Evolutionary conservation across 139 green algal genomes (phyloP), one percentile per base, ranked within the genome.

Genomic region (Chlorella sp.): DNA sequence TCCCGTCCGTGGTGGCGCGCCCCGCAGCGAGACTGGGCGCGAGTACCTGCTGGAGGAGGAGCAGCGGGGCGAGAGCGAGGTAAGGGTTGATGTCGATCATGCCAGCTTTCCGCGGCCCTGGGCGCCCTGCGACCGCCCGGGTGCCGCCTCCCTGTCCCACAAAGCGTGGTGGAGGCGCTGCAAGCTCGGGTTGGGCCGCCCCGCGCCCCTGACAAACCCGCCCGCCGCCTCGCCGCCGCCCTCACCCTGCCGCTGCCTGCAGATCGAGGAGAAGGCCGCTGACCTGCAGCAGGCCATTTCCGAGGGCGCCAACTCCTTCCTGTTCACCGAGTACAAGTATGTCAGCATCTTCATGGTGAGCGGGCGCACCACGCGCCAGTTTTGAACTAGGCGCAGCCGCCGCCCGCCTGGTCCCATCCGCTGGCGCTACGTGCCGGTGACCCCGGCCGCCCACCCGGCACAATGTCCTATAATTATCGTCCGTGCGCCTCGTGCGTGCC

Each of bases 271-370:
- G 74, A 98, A 98, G 88, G 90, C 83, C 26, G 93, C 94, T 16
- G 94, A 98, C 72, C 96, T 99, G 41, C 94, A 98, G 87, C 91
- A 92, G 12, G 95, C 96, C 47, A 98, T 99, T 82, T 85, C 65
- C 30, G 95, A 98, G 65, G 97, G 97, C 51, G 95, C 97, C 11
- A 93, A 86, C 28, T 95, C 94, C 6, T 99, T 99, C 91, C 89
- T 99, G 26, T 90, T 90, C 38, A 99, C 97, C 36, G 96, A 99
- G 91, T 99, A 99, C 91, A 95, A 95, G 82, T 97, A 97, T 91
- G 92, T 97, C 84, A 90, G 88, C 74, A 87, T 97, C 36, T 98
- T 98, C 90, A 96, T 96, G 94, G 94, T 96, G 84, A 74, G 89
- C 30, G 34, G 17, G 3, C 47, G n/a, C 44, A 47, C 32, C 9